Base-by-base conservation (phyloP, 495 filamentous ascomycete genomes). In the Penicillium coffeae region DNA sequence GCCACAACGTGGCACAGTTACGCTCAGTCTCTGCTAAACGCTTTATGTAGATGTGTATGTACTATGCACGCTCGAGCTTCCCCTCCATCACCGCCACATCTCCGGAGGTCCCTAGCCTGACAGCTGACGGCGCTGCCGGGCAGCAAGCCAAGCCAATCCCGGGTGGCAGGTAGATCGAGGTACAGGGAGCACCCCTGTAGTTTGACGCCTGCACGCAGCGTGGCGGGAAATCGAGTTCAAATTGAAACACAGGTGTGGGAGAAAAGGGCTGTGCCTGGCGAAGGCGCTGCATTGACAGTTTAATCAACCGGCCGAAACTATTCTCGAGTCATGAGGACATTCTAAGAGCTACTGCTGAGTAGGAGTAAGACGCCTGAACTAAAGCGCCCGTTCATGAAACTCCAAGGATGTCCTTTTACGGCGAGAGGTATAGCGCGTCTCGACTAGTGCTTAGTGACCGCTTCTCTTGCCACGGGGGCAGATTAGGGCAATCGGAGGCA, bases 1-100 rank as follows among this genome's bases (percentile, higher is more conserved):
- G 50, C 46, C 51, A 50, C 41, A 42, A 36, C 46, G 51, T 54
- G 51, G 46, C 51, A 45, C 20, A 43, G 39, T 35, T 46, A 45
- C 45, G 45, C 50, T 22, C 1, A 37, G 46, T 21, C 27, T 30
- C 10, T 10, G 10, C 40, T 41, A 21, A 21, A 21, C n/a, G n/a
- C n/a, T n/a, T n/a, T 30, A 30, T 10, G 10, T 10, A 30, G 5
- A 30, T 4, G 10, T 30, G 4, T 30, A 30, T 30, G 33, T 33
- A 18, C 8, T 8, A 13, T 44, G 42, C 8, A 32, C 9, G 33
- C 42, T 44, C 16, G 42, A n/a, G 15, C 16, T 34, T 44, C 25
- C 18, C 25, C 27, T 33, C 14, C 38, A 16, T 18, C 37, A 34
- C 46, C 46, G 37, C 46, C 46, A 48, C 46, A 25, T 38, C 30